These are phyloP conservation scores for Scheffersomyces amazonensis DNA, from an alignment of 805 yeast species.

Conservation along the genomic window DNA sequence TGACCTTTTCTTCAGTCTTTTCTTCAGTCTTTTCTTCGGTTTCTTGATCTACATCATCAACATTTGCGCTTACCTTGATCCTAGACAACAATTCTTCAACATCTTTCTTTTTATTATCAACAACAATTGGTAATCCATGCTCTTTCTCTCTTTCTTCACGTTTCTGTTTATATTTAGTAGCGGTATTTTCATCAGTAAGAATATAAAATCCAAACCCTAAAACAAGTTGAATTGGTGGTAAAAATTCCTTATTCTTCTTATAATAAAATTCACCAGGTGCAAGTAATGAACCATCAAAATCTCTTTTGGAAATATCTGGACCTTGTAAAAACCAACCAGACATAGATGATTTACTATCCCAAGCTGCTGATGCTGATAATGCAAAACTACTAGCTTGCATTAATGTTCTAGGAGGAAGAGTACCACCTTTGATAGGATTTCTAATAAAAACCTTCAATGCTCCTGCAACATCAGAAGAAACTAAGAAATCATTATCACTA, in stretches of 20 bases:
- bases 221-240: slow-evolving; percentile 80
- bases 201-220: slow-evolving; percentile 89
- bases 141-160: slow-evolving; percentile 31
- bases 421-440: slow-evolving; percentile 69
- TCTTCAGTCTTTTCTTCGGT: neutral
- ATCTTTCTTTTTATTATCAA: slow-evolving; percentile 33
- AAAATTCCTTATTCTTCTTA: slow-evolving; percentile 50
- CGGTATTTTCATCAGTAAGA: slow-evolving; percentile 59
- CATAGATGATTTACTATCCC: slow-evolving; percentile 81
- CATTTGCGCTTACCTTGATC: neutral
- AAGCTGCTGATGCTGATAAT: slow-evolving; percentile 78
- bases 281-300: slow-evolving; percentile 55
- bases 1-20: slow-evolving; percentile 2
- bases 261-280: slow-evolving; percentile 61
- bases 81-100: slow-evolving; percentile 15
- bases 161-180: slow-evolving; percentile 24
- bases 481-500: slow-evolving; percentile 67
- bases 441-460: slow-evolving; percentile 76
- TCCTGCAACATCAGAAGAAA: slow-evolving; percentile 71
- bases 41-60: neutral
- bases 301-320: slow-evolving; percentile 64
- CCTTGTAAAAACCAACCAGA: slow-evolving; percentile 87
- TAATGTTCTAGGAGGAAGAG: slow-evolving; percentile 80
- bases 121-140: slow-evolving; percentile 34
- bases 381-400: slow-evolving; percentile 87